A percentile compares a stretch with the other conserved stretches of the same genome.
Evolutionary conservation across 1,139 yeast genomes (phyloP).

Genomic region (Wickerhamiella infanticola): DNA sequence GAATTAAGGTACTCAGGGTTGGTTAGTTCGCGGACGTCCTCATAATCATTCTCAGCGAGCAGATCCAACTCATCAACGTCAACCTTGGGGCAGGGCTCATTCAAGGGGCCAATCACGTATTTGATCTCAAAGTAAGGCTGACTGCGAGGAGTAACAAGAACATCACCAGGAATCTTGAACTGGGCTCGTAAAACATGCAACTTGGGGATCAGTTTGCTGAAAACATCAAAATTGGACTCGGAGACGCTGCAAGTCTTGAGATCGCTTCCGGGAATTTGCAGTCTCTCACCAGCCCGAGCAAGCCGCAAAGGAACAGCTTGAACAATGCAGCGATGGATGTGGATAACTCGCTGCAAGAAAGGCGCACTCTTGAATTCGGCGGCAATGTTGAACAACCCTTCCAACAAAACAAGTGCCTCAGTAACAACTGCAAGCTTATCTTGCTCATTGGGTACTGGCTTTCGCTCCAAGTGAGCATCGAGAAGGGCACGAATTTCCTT

Average conservation of each 20-base stretch:
- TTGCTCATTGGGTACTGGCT: conserved; percentile 27
- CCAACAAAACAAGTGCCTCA: conserved; percentile 47
- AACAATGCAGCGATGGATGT: conserved; percentile 53
- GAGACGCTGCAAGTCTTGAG: conserved; percentile 23
- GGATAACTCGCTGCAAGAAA: conserved; percentile 42
- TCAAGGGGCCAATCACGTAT: conserved; percentile 58
- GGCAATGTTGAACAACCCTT: conserved; percentile 69
- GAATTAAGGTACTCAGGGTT: conserved; percentile 57
- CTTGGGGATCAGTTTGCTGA: conserved; percentile 55
- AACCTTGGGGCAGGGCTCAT: conserved; percentile 27
- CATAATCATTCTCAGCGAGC: conserved; percentile 28
- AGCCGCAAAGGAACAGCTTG: conserved; percentile 58
- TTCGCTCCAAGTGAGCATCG: conserved; percentile 41
- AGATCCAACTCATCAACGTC: conserved; percentile 21
- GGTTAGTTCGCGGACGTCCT: conserved; percentile 29
- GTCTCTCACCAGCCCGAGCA: conserved; percentile 43
- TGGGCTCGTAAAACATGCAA: conserved; percentile 55
- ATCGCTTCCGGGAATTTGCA: conserved; percentile 59
- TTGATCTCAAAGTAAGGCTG: conserved; percentile 61
- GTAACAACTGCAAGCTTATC: conserved; percentile 45
- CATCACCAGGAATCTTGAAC: conserved; percentile 83
- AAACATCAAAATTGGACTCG: conserved; percentile 21
- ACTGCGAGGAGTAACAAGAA: conserved; percentile 56
- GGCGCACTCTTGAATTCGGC: conserved; percentile 62
- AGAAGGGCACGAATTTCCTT: conserved; percentile 38